Conservation (phyloP, 225 moss, liverwort and hornwort species). For the Bryoerythrophyllum caledonicum region DNA sequence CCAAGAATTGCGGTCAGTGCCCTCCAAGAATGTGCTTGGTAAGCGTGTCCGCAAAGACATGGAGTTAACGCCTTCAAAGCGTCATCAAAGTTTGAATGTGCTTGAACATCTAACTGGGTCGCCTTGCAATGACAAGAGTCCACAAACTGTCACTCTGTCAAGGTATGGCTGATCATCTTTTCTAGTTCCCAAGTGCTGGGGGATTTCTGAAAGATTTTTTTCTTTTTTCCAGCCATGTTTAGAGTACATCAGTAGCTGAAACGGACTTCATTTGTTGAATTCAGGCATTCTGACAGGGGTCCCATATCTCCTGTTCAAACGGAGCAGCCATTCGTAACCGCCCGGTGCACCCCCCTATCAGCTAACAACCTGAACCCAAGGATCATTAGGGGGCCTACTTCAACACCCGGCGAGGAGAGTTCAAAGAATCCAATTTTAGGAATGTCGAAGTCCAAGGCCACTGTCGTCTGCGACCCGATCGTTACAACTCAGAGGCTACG, state of each 20-base stretch:
- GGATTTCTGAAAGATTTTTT: neutral
- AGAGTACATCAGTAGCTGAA: constrained; percentile 10
- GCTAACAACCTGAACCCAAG: constrained; percentile 24
- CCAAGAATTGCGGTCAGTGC: constrained; percentile 12
- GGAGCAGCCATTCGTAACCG: constrained; percentile 28
- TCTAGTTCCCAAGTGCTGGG: neutral
- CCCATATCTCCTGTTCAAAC: constrained; percentile 36
- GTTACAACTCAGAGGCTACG: constrained; percentile 30
- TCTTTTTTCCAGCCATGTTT: neutral
- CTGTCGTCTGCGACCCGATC: constrained; percentile 24
- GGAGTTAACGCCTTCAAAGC: constrained; percentile 38
- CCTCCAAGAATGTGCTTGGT: constrained; percentile 33
- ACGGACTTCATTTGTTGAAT: constrained; percentile 22
- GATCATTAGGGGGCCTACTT: constrained; percentile 21
- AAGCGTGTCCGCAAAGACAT: constrained; percentile 41
- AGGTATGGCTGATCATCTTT: constrained; percentile 29
- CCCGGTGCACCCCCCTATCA: constrained; percentile 16
- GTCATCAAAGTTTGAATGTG: constrained; percentile 33
- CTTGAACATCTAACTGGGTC: constrained; percentile 13
- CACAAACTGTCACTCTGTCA: constrained; percentile 12
- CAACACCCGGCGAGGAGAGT: constrained; percentile 31
- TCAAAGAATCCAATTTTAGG: constrained; percentile 34
- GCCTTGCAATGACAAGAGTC: constrained; percentile 2
- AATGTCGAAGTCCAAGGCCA: constrained; percentile 39
- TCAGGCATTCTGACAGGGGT: constrained; percentile 38